Base-by-base conservation (phyloP, 306 rosid genomes). In the Gleditsia sinensis region DNA sequence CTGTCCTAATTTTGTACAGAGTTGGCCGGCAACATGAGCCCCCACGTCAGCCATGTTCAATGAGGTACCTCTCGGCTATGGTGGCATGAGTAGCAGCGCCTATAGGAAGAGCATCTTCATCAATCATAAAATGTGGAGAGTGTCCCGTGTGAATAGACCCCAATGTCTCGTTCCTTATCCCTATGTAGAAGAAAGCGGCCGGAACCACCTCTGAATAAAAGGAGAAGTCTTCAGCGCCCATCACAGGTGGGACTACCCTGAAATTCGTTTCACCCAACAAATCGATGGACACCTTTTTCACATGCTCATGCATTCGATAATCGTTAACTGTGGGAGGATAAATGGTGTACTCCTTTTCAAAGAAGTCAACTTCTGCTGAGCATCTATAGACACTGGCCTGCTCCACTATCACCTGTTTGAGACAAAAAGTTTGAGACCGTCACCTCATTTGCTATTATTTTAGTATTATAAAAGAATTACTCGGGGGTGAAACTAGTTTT, bases 171-270 rank as follows among this genome's bases (percentile, higher is more conserved):
- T 91, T 91, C 83, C 87, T 83, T 50, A 93, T 67, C 11, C 98
- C 98, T 19, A 93, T 89, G 86, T 93, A 93, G 76, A 64, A 93
- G 84, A 91, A 93, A 40, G 88, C 97, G 10, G 93, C 83, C 0
- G 98, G 96, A 66, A 89, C 81, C 43, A 82, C 80, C 75, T 91
- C 75, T 0, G 94, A 80, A 88, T 86, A 91, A 73, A 93, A 93
- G 46, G 98, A 89, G 75, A 88, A 93, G 74, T 93, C 98, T 85
- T 93, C 98, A 3, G 96, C 96, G 0, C 97, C 98, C 98, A 93
- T 93, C 96, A 93, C 85, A 2, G 96, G 98, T 64, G 85, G 88
- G 27, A 89, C 98, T 74, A 89, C 82, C 84, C 75, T 88, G 92
- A 91, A 93, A 71, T 86, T 93, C 5, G 46, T 27, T 39, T 88